phyloP scores from a whole-genome alignment of 2,329 filamentous ascomycete species.

The Aureobasidium sp. region DNA sequence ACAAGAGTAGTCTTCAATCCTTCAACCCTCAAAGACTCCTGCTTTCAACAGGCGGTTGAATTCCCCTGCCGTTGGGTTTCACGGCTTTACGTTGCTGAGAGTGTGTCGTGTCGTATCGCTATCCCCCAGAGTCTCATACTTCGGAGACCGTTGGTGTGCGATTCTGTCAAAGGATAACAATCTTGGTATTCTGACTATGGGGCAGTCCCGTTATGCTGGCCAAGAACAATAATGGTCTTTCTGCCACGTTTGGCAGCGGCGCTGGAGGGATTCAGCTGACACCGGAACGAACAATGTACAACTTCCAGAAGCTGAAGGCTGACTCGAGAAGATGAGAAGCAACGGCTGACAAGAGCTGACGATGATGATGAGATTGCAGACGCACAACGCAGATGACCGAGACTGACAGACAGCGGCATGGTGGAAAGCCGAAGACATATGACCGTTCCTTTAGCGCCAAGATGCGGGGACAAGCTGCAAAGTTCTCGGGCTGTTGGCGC shows the following conservation, averaged over 20 bases:
- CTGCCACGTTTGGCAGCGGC: neutral
- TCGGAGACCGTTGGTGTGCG: neutral
- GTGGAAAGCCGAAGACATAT: conserved; percentile 5
- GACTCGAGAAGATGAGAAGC: neutral
- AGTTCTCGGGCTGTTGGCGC: no score
- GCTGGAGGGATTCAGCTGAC: neutral
- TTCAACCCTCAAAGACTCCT: no score
- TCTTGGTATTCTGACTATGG: neutral
- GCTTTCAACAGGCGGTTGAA: neutral
- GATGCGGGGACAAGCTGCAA: neutral
- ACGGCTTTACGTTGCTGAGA: neutral
- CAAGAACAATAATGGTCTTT: neutral
- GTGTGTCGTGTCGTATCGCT: neutral
- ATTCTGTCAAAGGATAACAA: neutral
- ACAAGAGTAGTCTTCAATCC: no score
- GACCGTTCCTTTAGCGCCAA: neutral
- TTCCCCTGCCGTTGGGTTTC: neutral
- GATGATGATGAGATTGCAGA: neutral
- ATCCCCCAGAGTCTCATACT: conserved; percentile 9
- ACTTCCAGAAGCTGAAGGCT: neutral
- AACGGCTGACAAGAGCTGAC: conserved; percentile 3
- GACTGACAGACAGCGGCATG: neutral
- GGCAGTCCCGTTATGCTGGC: no score
- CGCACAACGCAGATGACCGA: conserved; percentile 14
- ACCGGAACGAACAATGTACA: neutral